A percentile compares a stretch with the other conserved stretches of the same genome.
phyloP scores from a whole-genome alignment of 345 rosid genomes.

The Luvunga scandens region DNA sequence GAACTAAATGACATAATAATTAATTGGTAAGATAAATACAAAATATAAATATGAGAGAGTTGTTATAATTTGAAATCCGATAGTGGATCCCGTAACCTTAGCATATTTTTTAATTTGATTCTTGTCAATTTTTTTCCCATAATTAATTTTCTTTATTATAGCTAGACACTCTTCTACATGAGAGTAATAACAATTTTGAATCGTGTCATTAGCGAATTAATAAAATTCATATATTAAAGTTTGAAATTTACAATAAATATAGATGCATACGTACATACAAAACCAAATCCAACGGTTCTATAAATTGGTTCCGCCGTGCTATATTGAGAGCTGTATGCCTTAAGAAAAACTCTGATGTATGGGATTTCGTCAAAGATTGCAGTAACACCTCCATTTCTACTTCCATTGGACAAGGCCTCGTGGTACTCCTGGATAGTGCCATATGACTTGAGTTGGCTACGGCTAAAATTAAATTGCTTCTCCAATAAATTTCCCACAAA shows the following conservation, averaged over 20 bases:
- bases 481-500: constrained; percentile 3
- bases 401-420: constrained; percentile 3
- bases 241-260: not conserved
- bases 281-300: constrained; percentile 24
- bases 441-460: not conserved
- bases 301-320: constrained; percentile 4
- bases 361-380: constrained; percentile 22
- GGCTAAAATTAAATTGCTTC: not conserved
- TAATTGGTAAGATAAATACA: too few species aligned
- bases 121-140: too few species aligned
- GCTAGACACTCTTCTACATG: too few species aligned
- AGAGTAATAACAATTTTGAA: too few species aligned
- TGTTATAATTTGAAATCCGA: too few species aligned
- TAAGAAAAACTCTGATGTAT: constrained; percentile 11
- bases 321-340: not conserved
- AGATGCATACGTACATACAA: constrained; percentile 8
- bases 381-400: constrained; percentile 13
- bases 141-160: too few species aligned
- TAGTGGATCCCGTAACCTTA: too few species aligned
- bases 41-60: too few species aligned
- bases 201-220: too few species aligned
- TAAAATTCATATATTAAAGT: not conserved
- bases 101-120: too few species aligned
- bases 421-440: not conserved
- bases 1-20: too few species aligned